Evolutionary conservation across 2,329 filamentous ascomycete species (phyloP), one percentile per base, ranked within the genome.

Genomic region (Colletotrichum eleusines): DNA sequence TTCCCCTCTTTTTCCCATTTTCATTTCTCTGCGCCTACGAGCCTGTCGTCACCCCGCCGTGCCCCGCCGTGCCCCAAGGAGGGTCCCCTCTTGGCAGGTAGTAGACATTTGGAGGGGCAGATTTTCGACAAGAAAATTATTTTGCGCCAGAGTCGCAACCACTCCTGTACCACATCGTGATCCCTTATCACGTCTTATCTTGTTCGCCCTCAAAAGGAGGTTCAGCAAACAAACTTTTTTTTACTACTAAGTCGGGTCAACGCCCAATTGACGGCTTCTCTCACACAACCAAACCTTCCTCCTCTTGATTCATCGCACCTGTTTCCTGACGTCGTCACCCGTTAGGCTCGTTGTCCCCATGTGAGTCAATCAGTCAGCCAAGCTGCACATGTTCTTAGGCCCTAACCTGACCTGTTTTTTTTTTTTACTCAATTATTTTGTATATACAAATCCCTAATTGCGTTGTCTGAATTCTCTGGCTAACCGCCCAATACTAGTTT

Each of bases 161-260:
- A n/a, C n/a, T n/a, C n/a, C n/a, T n/a, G n/a, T n/a, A n/a, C n/a
- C n/a, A n/a, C n/a, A n/a, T n/a, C n/a, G n/a, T n/a, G n/a, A n/a
- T n/a, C n/a, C n/a, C n/a, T n/a, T n/a, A n/a, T n/a, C n/a, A n/a
- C n/a, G 31, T 33, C 31, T 33, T 33, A 7, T 33, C 31, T 33
- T n/a, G 31, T 33, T 33, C 7, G 7, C 31, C 31, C 31, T 33
- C 7, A 33, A 33, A 33, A 3, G 31, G 31, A 33, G 31, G 60
- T 64, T 42, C 35, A 51, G 61, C 61, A 55, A 58, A 68, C n/a
- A 67, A 66, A 59, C 42, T 55, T 63, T 67, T 55, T 53, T 44
- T 23, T 6, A 20, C 33, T 35, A 12, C 40, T 26, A 16, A 59
- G 48, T 53, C 33, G 53, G 31, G 12, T 46, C 50, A 50, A 26